Evolutionary conservation across 2,329 filamentous ascomycete genomes (phyloP).

Genomic region (Sclerotinia nivalis): DNA sequence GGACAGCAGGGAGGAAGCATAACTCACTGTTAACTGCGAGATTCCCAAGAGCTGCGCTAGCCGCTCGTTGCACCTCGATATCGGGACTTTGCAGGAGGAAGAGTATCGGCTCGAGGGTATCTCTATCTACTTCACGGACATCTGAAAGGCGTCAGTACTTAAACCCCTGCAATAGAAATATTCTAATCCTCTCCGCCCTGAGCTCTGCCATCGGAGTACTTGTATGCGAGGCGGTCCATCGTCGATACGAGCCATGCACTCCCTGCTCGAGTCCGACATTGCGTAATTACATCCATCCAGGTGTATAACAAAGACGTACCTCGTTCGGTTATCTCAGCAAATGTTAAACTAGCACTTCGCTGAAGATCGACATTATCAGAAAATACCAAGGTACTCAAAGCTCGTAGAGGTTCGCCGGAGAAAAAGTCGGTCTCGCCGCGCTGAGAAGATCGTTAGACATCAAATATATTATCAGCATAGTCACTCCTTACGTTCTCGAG

Average conservation of each 20-base stretch:
- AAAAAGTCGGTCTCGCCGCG: constrained; percentile 98
- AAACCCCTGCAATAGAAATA: not conserved
- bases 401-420: constrained; percentile 88
- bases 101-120: constrained; percentile 93
- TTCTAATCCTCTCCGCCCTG: not conserved
- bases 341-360: constrained; percentile 94
- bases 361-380: constrained; percentile 98
- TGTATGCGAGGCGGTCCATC: constrained; percentile 1
- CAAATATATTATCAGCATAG: not conserved
- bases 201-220: not conserved
- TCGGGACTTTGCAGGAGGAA: constrained; percentile 93
- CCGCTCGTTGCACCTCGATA: constrained; percentile 94
- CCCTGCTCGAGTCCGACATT: not conserved
- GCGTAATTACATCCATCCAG: not conserved
- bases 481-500: constrained; percentile 77
- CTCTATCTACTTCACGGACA: constrained; percentile 91
- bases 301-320: constrained; percentile 56
- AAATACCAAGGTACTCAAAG: constrained; percentile 93
- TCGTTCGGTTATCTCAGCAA: constrained; percentile 98
- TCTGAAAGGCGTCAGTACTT: constrained; percentile 55
- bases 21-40: constrained; percentile 91
- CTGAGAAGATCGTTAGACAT: constrained; percentile 44
- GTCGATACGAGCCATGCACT: not conserved
- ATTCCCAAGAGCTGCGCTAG: constrained; percentile 93
- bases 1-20: constrained; percentile 1